Conservation (phyloP, 148 eudicot genomes). For the Chenopodium quinoa region DNA sequence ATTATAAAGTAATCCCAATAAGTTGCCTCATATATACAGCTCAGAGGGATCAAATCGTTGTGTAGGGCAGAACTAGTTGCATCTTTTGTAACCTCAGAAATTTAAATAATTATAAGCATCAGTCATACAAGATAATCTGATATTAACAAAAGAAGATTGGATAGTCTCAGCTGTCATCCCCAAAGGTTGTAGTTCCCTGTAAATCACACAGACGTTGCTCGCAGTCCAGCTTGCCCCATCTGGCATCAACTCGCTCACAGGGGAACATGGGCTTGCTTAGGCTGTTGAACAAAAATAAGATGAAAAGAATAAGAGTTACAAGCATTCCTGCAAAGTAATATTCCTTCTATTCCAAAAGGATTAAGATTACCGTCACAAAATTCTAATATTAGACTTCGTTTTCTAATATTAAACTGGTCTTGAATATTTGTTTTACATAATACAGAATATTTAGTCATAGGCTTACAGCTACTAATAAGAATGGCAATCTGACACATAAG, state of each 20-base stretch:
- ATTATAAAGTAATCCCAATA: too few relatives aligned
- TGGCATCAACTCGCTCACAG: conserved; percentile 83
- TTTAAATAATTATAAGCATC: background rate
- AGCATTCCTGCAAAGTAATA: background rate
- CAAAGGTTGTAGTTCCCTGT: conserved; percentile 52
- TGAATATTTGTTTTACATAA: too few relatives aligned
- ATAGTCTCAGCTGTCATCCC: conserved; percentile 20
- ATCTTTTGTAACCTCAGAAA: too few relatives aligned
- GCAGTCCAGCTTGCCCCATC: conserved; percentile 94
- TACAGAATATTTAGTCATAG: too few relatives aligned
- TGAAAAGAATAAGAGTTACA: background rate
- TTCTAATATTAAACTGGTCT: too few relatives aligned
- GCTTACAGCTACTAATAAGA: too few relatives aligned
- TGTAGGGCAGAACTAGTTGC: too few relatives aligned
- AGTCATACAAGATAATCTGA: background rate
- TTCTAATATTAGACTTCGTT: too few relatives aligned
- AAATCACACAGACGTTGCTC: conserved; percentile 81
- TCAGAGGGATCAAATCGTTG: too few relatives aligned
- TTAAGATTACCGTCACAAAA: too few relatives aligned
- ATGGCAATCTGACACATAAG: background rate
- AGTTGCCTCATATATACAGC: too few relatives aligned
- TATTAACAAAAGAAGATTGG: background rate
- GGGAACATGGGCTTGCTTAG: conserved; percentile 67
- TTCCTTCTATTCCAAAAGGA: background rate
- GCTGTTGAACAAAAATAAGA: conserved; percentile 35